Base-by-base conservation (phyloP, 1,139 yeast species). In the Blastobotrys ciferrii region DNA sequence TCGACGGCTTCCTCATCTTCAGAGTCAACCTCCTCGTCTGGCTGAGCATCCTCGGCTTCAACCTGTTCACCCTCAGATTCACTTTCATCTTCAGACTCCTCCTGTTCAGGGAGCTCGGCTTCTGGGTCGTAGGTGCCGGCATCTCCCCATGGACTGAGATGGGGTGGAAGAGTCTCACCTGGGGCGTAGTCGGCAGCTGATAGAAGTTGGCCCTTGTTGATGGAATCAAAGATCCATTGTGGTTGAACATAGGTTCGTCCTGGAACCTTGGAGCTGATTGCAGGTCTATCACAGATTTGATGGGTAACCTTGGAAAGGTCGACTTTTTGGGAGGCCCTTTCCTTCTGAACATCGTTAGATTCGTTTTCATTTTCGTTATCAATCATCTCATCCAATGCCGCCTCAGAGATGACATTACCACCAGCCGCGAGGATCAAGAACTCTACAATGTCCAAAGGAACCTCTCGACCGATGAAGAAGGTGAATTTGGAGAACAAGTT, bases 141-240 rank as follows among this genome's bases (percentile, higher is more conserved):
- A 71, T 92, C 98, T 58, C 98, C 98, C 98, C 98, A 92, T 73
- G 99, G 99, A 49, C 96, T 86, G 64, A 94, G 77, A 70, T 92
- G 98, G 38, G 98, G 98, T 42, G 98, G 98, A 55, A 94, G 76
- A 7, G 89, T 74, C 70, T 92, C 98, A 50, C 99, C 98, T 2
- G 96, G 96, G 40, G 94, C 86, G 65, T 92, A 92, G 51, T 75
- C 77, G 50, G 84, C 82, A 20, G 87, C 96, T 33, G 92, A 79
- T 50, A 86, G 75, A 55, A 92, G 75, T 54, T 78, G 76, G 46
- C 81, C 79, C 70, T 85, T 84, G 72, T 92, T 92, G 58, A 94
- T 75, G 63, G 87, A 83, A 67, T 92, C 99, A 68, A 92, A 91
- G 43, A 92, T 75, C 98, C 98, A 94, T 74, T 92, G 98, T 31